Evolutionary conservation across 805 yeast genomes (phyloP).

Genomic region (Kodamaea laetipori): DNA sequence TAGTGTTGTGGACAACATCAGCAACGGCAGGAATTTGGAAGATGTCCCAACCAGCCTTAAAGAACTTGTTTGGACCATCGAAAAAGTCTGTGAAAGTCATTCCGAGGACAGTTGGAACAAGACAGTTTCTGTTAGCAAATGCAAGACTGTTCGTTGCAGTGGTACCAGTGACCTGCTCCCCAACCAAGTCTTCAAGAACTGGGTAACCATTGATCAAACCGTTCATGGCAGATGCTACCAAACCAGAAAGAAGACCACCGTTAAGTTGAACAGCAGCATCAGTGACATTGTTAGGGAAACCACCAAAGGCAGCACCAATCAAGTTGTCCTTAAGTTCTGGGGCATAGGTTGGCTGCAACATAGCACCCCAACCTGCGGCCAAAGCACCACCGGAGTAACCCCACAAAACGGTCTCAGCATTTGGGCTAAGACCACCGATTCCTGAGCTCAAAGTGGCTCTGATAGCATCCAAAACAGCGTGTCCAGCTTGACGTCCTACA

Average conservation of each 20-base stretch:
- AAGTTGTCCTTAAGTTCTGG: constrained; percentile 27
- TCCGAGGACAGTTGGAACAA: constrained; percentile 1
- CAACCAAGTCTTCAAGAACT: constrained; percentile 11
- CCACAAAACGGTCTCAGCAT: constrained; percentile 29
- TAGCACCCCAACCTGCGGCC: constrained; percentile 41
- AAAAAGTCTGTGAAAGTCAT: constrained; percentile 9
- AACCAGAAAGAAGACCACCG: constrained; percentile 31
- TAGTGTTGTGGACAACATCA: constrained; percentile 21
- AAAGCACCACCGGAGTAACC: constrained; percentile 43
- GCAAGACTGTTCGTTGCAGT: background rate
- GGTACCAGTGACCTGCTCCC: background rate
- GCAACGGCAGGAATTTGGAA: constrained; percentile 16
- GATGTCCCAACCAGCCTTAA: constrained; percentile 20
- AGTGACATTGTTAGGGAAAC: constrained; percentile 36
- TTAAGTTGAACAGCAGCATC: constrained; percentile 25
- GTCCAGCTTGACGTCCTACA: constrained; percentile 33
- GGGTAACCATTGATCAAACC: constrained; percentile 39
- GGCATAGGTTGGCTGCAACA: constrained; percentile 38
- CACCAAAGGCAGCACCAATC: constrained; percentile 39
- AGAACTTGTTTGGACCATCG: constrained; percentile 15
- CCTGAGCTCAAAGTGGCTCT: constrained; percentile 26
- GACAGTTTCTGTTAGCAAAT: constrained; percentile 3
- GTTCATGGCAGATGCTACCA: constrained; percentile 29
- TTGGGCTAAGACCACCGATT: constrained; percentile 21
- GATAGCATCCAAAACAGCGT: constrained; percentile 31